Base-by-base conservation (phyloP, 2,329 filamentous ascomycete genomes). In the Botrytis fragariae region DNA sequence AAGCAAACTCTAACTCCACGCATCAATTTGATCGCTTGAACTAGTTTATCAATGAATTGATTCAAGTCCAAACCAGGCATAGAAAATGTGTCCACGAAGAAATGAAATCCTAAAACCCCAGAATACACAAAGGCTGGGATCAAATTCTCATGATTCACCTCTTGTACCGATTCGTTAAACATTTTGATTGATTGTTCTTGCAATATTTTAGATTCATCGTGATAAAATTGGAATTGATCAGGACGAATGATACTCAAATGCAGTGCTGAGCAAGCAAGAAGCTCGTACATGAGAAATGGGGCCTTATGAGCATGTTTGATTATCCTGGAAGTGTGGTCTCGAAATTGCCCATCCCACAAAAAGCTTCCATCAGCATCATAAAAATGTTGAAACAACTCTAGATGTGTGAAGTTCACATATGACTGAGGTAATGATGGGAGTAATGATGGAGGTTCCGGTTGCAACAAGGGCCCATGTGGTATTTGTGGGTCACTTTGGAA, bases 31-130 rank as follows among this genome's bases (percentile, higher is more conserved):
- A 79, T 74, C 32, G 79, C 79, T 35, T 79, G 76, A 16, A 81
- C 76, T 16, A 82, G 76, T 32, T 71, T 73, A 10, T 79, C 76
- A 9, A 82, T 73, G 57, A 81, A 81, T 0, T 22, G 51, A 69
- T 79, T 77, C 16, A 84, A 79, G 44, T 79, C 76, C 25, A 75
- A 69, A 39, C 76, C 76, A 12, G 80, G 77, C 32, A 75, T 78
- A 25, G 78, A 65, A 1, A 84, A 80, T 1, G 81, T 81, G 12
- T 83, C 80, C 62, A 79, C 81, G 44, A 85, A 81, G 61, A 81
- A 78, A 71, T 83, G 81, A 4, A 83, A 76, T 39, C 81, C 81
- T 0, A 81, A 70, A 1, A 79, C 22, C 0, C 75, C 76, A 0
- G 81, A 79, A 72, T 82, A 82, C 0, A 82, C 71, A 61, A 82